Conservation (phyloP, 345 rosid genomes). For the Fremontodendron californicum region DNA sequence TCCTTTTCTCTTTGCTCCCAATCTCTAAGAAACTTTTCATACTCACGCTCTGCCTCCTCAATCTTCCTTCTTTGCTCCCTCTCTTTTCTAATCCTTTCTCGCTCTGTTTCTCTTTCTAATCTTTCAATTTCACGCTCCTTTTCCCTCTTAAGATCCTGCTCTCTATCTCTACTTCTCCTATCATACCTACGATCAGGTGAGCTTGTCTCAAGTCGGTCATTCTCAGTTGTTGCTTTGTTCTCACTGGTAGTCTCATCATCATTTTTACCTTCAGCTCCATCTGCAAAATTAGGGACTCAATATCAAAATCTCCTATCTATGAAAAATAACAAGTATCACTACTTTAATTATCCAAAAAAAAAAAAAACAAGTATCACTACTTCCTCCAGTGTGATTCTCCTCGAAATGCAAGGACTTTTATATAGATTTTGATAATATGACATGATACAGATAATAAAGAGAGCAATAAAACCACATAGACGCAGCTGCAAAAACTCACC, state of each 20-base stretch:
- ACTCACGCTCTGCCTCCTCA: slow-evolving; percentile 91
- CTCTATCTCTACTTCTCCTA: slow-evolving; percentile 70
- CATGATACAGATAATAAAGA: background rate
- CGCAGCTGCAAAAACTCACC: slow-evolving; percentile 38
- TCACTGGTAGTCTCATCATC: slow-evolving; percentile 69
- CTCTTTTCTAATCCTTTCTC: slow-evolving; percentile 82
- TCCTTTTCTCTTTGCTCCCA: slow-evolving; percentile 97
- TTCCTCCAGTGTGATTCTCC: background rate
- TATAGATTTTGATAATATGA: background rate
- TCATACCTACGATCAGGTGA: slow-evolving; percentile 80
- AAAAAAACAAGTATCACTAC: background rate
- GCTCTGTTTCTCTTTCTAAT: slow-evolving; percentile 85
- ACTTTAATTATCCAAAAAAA: no score
- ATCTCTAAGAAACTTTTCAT: slow-evolving; percentile 79
- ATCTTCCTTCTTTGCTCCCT: slow-evolving; percentile 89
- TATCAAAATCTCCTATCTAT: background rate
- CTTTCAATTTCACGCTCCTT: slow-evolving; percentile 87
- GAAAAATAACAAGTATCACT: no score
- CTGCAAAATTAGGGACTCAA: slow-evolving; percentile 31
- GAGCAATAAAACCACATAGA: background rate
- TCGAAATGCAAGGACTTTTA: background rate
- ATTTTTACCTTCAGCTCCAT: slow-evolving; percentile 48
- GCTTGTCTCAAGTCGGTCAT: slow-evolving; percentile 65
- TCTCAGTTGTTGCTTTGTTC: slow-evolving; percentile 50
- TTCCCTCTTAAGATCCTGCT: slow-evolving; percentile 62